Evolutionary conservation across 1,284 basidiomycete genomes (phyloP), one percentile per base, ranked within the genome.

Genomic region (Farysia itapuensis): DNA sequence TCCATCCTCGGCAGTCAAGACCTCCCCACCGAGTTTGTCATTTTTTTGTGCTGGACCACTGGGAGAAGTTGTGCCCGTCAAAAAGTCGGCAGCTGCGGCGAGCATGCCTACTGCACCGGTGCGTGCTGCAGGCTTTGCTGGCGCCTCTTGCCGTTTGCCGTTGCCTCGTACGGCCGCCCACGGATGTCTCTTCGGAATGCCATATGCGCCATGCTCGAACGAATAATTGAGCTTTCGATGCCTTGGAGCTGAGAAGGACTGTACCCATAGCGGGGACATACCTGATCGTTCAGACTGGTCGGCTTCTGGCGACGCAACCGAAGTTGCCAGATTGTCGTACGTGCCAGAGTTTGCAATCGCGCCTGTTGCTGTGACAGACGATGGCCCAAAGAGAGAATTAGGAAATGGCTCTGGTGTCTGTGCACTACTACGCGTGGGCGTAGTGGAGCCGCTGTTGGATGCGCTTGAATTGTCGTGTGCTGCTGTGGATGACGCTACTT

Each of bases 121-220:
- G 19, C 52, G 29, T 12, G 49, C 43, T 13, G 30, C 37, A 15
- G 50, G 45, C 23, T 50, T 46, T 6, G 49, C 24, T 26, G 57
- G 24, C 51, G 39, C 43, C 5, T 26, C 29, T 28, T 22, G 33
- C 43, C 44, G 57, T 50, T 59, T 73, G 64, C 39, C 72, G 48
- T 63, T 73, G 35, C 63, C 50, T 4, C 49, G 57, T 12, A 65
- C 48, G 22, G 64, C 59, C 8, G 61, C 51, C 37, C 65, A 61
- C 0, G 70, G 65, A 41, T 69, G 65, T 5, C 70, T 41, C 40
- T 80, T 80, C 1, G 79, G 79, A 15, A 80, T 79, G 6, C 79
- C 79, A 41, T 76, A 79, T 5, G 79, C 79, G n/a, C 78, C 79
- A 36, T 70, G 60, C 38, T 69, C 47, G 25, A 76, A 75, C 2